These are phyloP conservation scores for Ocimum tenuiflorum DNA, from an alignment of 257 asterid genomes.

Conservation along the genomic window DNA sequence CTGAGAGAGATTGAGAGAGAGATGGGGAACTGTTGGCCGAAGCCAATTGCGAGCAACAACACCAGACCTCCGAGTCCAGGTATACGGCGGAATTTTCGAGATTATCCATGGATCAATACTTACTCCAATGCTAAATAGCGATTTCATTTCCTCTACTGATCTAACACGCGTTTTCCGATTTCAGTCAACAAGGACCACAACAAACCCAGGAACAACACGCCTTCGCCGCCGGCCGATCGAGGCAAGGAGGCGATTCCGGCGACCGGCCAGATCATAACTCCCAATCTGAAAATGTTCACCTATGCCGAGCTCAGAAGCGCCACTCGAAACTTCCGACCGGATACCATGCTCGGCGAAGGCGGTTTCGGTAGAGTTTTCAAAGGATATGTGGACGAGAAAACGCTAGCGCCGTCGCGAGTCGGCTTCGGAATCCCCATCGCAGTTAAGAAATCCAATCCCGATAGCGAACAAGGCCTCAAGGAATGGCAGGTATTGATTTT, in stretches of 20 bases:
- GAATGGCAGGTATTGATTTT: constrained; percentile 99
- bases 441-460: constrained; percentile 75
- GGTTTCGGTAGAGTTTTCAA: constrained; percentile 56
- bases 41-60: constrained; percentile 24
- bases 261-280: constrained; percentile 33
- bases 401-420: constrained; percentile 54
- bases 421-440: constrained; percentile 85
- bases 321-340: constrained; percentile 51
- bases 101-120: no score
- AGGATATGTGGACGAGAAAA: constrained; percentile 48
- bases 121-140: no score
- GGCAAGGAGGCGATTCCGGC: constrained; percentile 21
- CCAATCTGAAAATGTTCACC: constrained; percentile 41
- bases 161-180: background rate
- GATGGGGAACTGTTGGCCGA: constrained; percentile 51
- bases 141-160: no score
- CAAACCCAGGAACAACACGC: no score
- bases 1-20: background rate
- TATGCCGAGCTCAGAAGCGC: constrained; percentile 40
- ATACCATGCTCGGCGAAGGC: constrained; percentile 51
- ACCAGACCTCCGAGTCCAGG: constrained; percentile 33
- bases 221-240: background rate
- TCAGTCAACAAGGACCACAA: background rate
- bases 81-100: no score
- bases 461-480: constrained; percentile 78